Base-by-base conservation (phyloP, 169 alveolate species). In the Plasmodium gonderi region DNA sequence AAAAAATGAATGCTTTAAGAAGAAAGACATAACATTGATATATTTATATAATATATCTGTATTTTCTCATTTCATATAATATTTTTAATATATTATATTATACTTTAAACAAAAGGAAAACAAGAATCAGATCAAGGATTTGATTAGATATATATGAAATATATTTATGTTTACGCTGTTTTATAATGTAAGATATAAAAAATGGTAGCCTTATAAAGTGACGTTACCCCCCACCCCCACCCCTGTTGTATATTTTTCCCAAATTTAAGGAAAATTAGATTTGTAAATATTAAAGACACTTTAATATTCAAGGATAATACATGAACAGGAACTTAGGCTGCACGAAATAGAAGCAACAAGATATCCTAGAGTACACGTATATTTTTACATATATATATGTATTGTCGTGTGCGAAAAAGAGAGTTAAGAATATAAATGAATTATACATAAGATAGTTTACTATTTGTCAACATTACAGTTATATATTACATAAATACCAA, bases 1-100 rank as follows among this genome's bases (percentile, higher is more conserved):
- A 36, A 33, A 65, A 80, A 67, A 80, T 80, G 91, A 80, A 47
- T 69, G 42, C 68, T 20, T 65, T 80, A 64, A 80, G 44, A 64
- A 80, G 44, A 67, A 36, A 65, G 79, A 20, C 20, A 47, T 60
- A 1, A 38, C 78, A 54, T 44, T 38, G 69, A 38, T 36, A 64
- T 80, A 36, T 65, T 64, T 65, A 17, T 38, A 74, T 29, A 74
- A 74, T 74, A 74, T 40, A 38, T 38, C 65, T 49, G 6, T 78
- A 49, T 78, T 31, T 78, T 36, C 83, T 51, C 54, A 40, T 76
- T 76, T 31, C 6, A 78, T 77, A 54, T 54, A 54, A 54, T 33
- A 33, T 54, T 20, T 54, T 17, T 68, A 33, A 29, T 68, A 68
- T 68, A 68, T 68, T 68, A 68, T 68, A 68, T 40, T n/a, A 40